Evolutionary conservation across 495 filamentous ascomycete species (phyloP).

Genomic region (Trypethelium eluteriae): DNA sequence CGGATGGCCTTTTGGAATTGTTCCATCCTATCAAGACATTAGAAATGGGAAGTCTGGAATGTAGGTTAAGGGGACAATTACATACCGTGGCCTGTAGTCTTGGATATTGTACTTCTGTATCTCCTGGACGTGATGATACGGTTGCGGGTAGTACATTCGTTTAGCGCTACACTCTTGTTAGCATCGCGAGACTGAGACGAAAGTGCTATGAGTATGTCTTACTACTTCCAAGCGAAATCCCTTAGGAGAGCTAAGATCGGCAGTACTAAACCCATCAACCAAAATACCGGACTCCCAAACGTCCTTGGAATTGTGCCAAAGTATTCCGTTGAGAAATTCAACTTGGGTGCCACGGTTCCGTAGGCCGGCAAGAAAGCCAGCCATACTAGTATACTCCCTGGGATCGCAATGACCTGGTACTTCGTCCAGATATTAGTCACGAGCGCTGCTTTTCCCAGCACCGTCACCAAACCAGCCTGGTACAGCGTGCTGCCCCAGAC

Average conservation of each 20-base stretch:
- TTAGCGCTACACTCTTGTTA: slow-evolving; percentile 49
- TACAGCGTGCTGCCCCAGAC: slow-evolving; percentile 93
- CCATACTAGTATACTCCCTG: slow-evolving; percentile 88
- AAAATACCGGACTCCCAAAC: slow-evolving; percentile 78
- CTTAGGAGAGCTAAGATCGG: slow-evolving; percentile 78
- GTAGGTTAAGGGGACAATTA: slow-evolving; percentile 14
- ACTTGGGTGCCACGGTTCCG: slow-evolving; percentile 77
- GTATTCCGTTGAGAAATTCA: slow-evolving; percentile 79
- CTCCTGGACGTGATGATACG: slow-evolving; percentile 98
- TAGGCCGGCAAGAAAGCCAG: slow-evolving; percentile 83
- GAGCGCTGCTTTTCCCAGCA: slow-evolving; percentile 89
- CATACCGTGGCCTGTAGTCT: slow-evolving; percentile 85
- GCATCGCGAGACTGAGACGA: background rate
- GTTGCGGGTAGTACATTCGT: slow-evolving; percentile 91
- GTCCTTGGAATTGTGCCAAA: slow-evolving; percentile 72
- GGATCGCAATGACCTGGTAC: slow-evolving; percentile 92
- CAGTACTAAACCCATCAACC: slow-evolving; percentile 73
- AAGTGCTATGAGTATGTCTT: slow-evolving; percentile 21
- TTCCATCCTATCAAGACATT: slow-evolving; percentile 63
- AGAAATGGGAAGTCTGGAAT: background rate
- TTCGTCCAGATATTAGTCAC: slow-evolving; percentile 99
- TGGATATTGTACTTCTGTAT: slow-evolving; percentile 99
- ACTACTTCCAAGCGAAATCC: slow-evolving; percentile 74
- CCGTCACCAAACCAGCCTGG: slow-evolving; percentile 80
- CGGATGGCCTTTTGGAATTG: slow-evolving; percentile 99